A percentile compares a stretch with the other conserved stretches of the same genome.
These are phyloP conservation scores for Paradendryphiella salina DNA, from an alignment of 2,329 filamentous ascomycete species.

Conservation along the genomic window DNA sequence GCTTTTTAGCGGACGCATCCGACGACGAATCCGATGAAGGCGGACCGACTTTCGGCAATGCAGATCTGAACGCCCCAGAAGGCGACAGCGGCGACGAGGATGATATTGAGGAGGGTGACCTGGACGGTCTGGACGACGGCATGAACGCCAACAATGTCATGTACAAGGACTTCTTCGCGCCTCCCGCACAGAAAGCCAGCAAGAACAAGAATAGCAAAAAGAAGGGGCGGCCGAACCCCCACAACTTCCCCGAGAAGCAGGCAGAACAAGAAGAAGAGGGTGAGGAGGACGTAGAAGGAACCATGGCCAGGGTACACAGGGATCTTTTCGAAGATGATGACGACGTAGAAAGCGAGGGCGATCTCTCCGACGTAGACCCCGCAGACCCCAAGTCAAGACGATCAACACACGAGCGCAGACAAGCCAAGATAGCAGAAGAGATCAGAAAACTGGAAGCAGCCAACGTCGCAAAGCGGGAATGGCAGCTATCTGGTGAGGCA, in stretches of 20 bases:
- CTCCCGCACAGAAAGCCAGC: constrained; percentile 72
- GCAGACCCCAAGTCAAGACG: constrained; percentile 72
- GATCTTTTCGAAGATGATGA: constrained; percentile 81
- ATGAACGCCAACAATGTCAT: constrained; percentile 84
- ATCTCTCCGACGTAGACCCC: constrained; percentile 66
- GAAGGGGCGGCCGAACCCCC: constrained; percentile 59
- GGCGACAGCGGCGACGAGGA: constrained; percentile 69
- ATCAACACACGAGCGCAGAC: constrained; percentile 83
- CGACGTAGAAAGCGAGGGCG: constrained; percentile 60
- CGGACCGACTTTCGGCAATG: constrained; percentile 81
- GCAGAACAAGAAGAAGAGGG: constrained; percentile 24
- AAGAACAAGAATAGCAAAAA: constrained; percentile 61
- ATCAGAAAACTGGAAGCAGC: constrained; percentile 89
- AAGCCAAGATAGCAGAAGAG: constrained; percentile 83
- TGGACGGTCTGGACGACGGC: constrained; percentile 57
- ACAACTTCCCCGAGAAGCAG: constrained; percentile 50
- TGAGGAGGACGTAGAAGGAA: constrained; percentile 72
- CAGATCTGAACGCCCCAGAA: constrained; percentile 72
- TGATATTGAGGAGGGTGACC: constrained; percentile 59
- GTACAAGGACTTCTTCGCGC: constrained; percentile 92
- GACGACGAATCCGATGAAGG: constrained; percentile 69
- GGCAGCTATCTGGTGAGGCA: constrained; percentile 88
- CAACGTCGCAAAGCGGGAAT: constrained; percentile 86
- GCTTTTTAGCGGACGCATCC: constrained; percentile 48
- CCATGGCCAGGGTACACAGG: constrained; percentile 83